A percentile compares a stretch with the other conserved stretches of the same genome.
These are phyloP conservation scores for Globisporangium uncinulatum DNA, from an alignment of 352 stramenopile genomes.

Conservation along the genomic window DNA sequence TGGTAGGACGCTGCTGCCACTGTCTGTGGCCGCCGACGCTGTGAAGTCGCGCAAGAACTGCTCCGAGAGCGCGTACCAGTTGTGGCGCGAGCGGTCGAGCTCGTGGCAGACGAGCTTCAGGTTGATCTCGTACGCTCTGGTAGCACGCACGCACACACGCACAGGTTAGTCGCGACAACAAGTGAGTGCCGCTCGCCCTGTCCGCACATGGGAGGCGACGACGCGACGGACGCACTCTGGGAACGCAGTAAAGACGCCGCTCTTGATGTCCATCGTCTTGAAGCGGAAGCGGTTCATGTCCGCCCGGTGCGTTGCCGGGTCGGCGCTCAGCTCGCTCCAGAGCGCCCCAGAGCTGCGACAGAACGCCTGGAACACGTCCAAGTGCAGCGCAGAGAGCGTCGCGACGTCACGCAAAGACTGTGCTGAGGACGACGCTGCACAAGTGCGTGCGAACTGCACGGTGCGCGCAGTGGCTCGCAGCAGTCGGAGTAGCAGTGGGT, in stretches of 20 bases:
- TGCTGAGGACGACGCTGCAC: slow-evolving; percentile 12
- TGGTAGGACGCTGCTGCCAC: not conserved
- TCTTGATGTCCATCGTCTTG: slow-evolving; percentile 58
- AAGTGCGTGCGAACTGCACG: slow-evolving; percentile 28
- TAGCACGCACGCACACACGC: slow-evolving; percentile 4
- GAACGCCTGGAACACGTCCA: slow-evolving; percentile 65
- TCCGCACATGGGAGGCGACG: too few relatives aligned
- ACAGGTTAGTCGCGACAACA: not conserved
- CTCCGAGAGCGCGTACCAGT: slow-evolving; percentile 49
- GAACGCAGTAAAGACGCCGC: slow-evolving; percentile 59
- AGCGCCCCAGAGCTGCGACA: slow-evolving; percentile 34
- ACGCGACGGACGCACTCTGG: slow-evolving; percentile 41
- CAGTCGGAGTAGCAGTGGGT: slow-evolving; percentile 36
- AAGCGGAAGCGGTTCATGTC: slow-evolving; percentile 32
- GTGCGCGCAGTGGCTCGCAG: slow-evolving; percentile 31
- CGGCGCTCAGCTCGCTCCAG: slow-evolving; percentile 25
- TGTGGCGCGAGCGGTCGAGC: slow-evolving; percentile 39
- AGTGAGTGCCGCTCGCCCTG: too few relatives aligned
- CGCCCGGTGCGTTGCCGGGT: slow-evolving; percentile 11
- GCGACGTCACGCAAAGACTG: slow-evolving; percentile 11
- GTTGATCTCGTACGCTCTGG: slow-evolving; percentile 71
- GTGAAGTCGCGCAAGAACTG: slow-evolving; percentile 42
- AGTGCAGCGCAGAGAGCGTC: slow-evolving; percentile 53
- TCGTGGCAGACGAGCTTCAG: slow-evolving; percentile 41
- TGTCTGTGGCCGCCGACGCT: not conserved